Base-by-base conservation (phyloP, 1,139 yeast species). In the Pichia sp. region DNA sequence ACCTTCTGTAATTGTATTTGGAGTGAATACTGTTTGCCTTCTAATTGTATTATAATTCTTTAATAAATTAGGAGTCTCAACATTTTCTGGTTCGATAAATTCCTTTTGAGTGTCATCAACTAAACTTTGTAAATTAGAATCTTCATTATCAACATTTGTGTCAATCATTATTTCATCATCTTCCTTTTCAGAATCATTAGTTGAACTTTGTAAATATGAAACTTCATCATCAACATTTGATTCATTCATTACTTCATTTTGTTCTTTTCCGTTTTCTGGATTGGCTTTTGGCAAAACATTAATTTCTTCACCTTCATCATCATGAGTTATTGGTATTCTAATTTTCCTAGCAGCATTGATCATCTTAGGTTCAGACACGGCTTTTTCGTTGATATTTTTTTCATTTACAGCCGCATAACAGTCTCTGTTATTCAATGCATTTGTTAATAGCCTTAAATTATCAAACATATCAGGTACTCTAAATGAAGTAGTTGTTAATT, bases 31-130 rank as follows among this genome's bases (percentile, higher is more conserved):
- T 1, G 62, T 55, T 33, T 50, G 55, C 35, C 62, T 52, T 4
- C 39, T 45, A 16, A 42, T 39, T 1, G 62, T 60, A 24, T 51
- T 50, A 34, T 60, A 60, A 40, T 60, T 59, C 37, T 46, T 53
- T 35, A 52, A 29, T 3, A 35, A 29, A 28, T 38, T 26, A 25
- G 32, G 42, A 3, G 8, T 2, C 10, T 22, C 26, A 2, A 8
- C 24, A 16, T 4, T 10, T 32, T 6, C 2, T 22, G 22, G 16
- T 8, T 11, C 23, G 8, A 12, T 5, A 4, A 32, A 5, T 28
- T 33, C 30, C 27, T 27, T 29, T 42, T 38, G 24, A 25, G 29
- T 23, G 28, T 37, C 26, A 24, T 8, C 16, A 6, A 32, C 5
- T 12, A 32, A 11, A 32, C 35, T 32, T 22, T 11, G 10, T 11